A percentile compares a stretch with the other conserved stretches of the same genome.
These are phyloP conservation scores for Thermoascus crustaceus DNA, from an alignment of 2,329 filamentous ascomycete species.

Conservation along the genomic window DNA sequence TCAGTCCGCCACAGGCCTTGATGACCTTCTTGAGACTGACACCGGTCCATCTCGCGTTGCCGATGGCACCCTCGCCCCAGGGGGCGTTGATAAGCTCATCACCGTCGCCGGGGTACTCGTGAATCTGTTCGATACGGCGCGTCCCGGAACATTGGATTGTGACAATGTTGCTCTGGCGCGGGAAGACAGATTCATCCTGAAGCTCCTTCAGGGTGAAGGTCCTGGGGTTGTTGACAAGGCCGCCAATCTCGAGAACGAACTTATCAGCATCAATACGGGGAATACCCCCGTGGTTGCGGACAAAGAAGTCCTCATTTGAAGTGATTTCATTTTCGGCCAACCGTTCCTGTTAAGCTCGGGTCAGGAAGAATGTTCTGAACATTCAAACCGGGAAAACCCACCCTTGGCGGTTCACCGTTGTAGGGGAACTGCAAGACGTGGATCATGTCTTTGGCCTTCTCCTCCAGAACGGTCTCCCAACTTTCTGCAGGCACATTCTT, in stretches of 20 bases:
- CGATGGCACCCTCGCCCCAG: slow-evolving; percentile 61
- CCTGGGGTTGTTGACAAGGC: slow-evolving; percentile 52
- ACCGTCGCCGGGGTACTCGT: slow-evolving; percentile 57
- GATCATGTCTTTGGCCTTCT: slow-evolving; percentile 54
- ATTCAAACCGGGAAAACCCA: too few species aligned
- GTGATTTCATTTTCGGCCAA: slow-evolving; percentile 52
- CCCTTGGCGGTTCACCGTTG: slow-evolving; percentile 55
- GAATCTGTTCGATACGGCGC: slow-evolving; percentile 60
- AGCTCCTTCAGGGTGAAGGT: slow-evolving; percentile 52
- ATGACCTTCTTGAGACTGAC: slow-evolving; percentile 62
- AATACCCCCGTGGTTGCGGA: slow-evolving; percentile 65
- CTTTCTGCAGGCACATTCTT: slow-evolving; percentile 47
- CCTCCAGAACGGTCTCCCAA: slow-evolving; percentile 48
- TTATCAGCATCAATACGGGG: slow-evolving; percentile 54
- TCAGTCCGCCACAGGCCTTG: slow-evolving; percentile 59
- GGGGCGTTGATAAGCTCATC: slow-evolving; percentile 47
- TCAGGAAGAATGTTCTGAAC: too few species aligned
- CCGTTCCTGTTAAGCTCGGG: too few species aligned
- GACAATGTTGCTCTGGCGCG: slow-evolving; percentile 49
- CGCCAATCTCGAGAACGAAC: slow-evolving; percentile 50
- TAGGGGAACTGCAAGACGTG: slow-evolving; percentile 57
- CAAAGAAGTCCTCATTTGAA: slow-evolving; percentile 55
- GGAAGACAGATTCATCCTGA: slow-evolving; percentile 52
- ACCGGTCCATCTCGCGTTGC: slow-evolving; percentile 55
- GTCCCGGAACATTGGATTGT: slow-evolving; percentile 64